These are phyloP conservation scores for Strobilomyces echinocephalus DNA, from an alignment of 768 basidiomycete species.

Conservation along the genomic window DNA sequence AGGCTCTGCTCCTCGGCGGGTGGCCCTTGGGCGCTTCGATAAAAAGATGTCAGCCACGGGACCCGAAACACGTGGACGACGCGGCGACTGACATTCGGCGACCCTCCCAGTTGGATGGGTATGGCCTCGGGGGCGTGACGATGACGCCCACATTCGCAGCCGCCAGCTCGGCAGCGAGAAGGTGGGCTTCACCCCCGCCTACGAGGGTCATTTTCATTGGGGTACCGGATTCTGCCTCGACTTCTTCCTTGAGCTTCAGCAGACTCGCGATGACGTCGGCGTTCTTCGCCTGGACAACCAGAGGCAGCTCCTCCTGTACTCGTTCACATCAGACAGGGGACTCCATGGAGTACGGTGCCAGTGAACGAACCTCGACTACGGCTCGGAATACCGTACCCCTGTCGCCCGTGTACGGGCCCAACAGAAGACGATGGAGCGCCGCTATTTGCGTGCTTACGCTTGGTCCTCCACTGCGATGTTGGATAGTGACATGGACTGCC, in stretches of 20 bases:
- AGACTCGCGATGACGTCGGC: slow-evolving; percentile 75
- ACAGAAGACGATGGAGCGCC: slow-evolving; percentile 45
- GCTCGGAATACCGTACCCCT: slow-evolving; percentile 31
- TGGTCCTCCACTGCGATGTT: slow-evolving; percentile 22
- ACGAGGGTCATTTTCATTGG: slow-evolving; percentile 45
- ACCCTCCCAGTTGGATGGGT: slow-evolving; percentile 62
- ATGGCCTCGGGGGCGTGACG: slow-evolving; percentile 57
- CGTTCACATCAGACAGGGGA: slow-evolving; percentile 6
- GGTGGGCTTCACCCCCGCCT: slow-evolving; percentile 54
- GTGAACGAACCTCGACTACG: slow-evolving; percentile 33
- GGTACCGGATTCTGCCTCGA: slow-evolving; percentile 34
- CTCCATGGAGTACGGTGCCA: not conserved
- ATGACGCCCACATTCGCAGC: slow-evolving; percentile 66
- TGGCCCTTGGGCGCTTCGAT: slow-evolving; percentile 62
- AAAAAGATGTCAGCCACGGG: not conserved
- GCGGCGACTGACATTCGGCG: slow-evolving; percentile 51
- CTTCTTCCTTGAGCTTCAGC: slow-evolving; percentile 53
- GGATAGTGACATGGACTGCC: slow-evolving; percentile 58
- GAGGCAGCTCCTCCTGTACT: slow-evolving; percentile 49
- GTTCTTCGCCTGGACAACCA: slow-evolving; percentile 64
- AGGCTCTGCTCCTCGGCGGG: slow-evolving; percentile 64
- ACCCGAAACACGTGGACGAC: not conserved
- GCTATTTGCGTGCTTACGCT: slow-evolving; percentile 66
- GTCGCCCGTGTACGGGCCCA: slow-evolving; percentile 25
- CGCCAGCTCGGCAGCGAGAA: slow-evolving; percentile 43